A percentile compares a stretch with the other conserved stretches of the same genome.
These are phyloP conservation scores for Nephelium lappaceum DNA, from an alignment of 345 rosid genomes.

Conservation along the genomic window DNA sequence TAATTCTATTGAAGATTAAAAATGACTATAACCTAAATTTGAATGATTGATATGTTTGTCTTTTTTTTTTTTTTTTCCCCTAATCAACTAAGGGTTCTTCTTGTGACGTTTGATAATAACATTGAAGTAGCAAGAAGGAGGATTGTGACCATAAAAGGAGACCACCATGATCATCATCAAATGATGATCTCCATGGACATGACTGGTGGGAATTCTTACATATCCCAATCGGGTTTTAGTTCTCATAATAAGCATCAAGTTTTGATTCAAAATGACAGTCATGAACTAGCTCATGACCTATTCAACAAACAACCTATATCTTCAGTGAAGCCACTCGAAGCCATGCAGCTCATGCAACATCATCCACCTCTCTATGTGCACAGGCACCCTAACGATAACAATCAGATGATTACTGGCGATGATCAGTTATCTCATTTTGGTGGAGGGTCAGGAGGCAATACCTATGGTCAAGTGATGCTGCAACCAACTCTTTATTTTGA, in stretches of 20 bases:
- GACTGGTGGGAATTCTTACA: not conserved
- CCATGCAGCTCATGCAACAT: not conserved
- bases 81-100: constrained; percentile 7
- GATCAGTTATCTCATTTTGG: not conserved
- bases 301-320: not conserved
- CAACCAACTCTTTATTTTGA: not conserved
- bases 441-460: not conserved
- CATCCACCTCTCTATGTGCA: constrained; percentile 1
- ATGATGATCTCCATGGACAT: not conserved
- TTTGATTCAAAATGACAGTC: not conserved
- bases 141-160: not conserved
- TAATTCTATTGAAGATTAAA: too few species aligned
- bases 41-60: too few species aligned
- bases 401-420: not conserved
- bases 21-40: too few species aligned
- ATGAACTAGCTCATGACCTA: not conserved
- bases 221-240: not conserved
- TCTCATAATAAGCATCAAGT: not conserved
- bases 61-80: too few species aligned
- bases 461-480: not conserved
- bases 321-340: not conserved
- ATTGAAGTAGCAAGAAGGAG: constrained; percentile 3
- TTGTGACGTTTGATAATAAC: not conserved
- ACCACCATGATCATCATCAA: not conserved
- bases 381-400: too few species aligned